These are phyloP conservation scores for Cytospora leucostoma DNA, from an alignment of 2,329 filamentous ascomycete genomes.

Conservation along the genomic window DNA sequence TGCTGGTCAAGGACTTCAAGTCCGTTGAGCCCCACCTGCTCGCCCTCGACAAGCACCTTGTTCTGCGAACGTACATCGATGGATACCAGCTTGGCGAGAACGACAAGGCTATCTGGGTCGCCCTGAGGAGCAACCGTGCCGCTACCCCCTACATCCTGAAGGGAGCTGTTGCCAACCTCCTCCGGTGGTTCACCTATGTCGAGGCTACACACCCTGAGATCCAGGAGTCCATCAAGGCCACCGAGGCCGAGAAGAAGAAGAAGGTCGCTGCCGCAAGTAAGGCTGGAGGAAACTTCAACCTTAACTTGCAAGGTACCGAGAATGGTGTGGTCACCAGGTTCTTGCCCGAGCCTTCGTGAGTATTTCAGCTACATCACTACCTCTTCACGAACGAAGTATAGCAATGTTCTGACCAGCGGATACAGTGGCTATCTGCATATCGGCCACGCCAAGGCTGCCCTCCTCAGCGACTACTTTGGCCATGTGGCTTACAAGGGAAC, in stretches of 20 bases:
- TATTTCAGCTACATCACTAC: constrained; percentile 27
- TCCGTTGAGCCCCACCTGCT: constrained; percentile 72
- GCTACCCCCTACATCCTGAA: constrained; percentile 79
- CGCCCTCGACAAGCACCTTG: constrained; percentile 84
- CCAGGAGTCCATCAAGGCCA: constrained; percentile 66
- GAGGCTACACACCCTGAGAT: constrained; percentile 81
- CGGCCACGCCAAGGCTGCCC: constrained; percentile 89
- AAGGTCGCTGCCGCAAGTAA: constrained; percentile 71
- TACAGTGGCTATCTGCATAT: constrained; percentile 83
- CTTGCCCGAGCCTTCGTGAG: constrained; percentile 86
- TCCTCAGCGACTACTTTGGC: constrained; percentile 95
- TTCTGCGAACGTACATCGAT: constrained; percentile 80
- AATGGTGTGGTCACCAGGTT: constrained; percentile 91
- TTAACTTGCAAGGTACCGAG: constrained; percentile 80
- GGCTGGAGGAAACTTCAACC: constrained; percentile 84
- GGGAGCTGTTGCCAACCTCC: constrained; percentile 72
- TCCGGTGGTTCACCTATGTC: constrained; percentile 85
- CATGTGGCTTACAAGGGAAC: constrained; percentile 91
- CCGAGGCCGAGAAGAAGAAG: constrained; percentile 68
- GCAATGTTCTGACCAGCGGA: constrained; percentile 5
- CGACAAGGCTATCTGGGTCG: constrained; percentile 82
- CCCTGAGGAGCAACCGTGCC: constrained; percentile 82
- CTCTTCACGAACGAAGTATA: not conserved
- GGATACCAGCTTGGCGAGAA: constrained; percentile 76
- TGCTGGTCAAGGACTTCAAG: constrained; percentile 73